These are phyloP conservation scores for Starmerella vaccinii DNA, from an alignment of 805 yeast species.

Conservation along the genomic window DNA sequence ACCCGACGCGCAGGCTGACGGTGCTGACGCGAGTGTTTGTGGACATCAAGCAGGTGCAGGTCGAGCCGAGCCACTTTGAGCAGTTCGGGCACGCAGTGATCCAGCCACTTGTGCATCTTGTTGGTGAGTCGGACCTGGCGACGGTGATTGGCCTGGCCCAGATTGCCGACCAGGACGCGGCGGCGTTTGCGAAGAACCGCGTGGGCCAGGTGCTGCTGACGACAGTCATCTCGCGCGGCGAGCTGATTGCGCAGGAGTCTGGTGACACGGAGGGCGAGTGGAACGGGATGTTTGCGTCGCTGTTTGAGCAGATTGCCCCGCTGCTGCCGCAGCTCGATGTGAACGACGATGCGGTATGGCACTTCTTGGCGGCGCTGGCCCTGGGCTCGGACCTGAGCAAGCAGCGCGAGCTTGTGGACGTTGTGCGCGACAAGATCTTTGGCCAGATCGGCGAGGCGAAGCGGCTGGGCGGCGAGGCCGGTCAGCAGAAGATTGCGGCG, in stretches of 20 bases:
- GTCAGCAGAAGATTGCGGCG: slow-evolving; percentile 57
- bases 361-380: slow-evolving; percentile 87
- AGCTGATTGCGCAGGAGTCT: slow-evolving; percentile 78
- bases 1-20: slow-evolving; percentile 64
- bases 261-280: slow-evolving; percentile 41
- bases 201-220: slow-evolving; percentile 81
- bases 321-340: slow-evolving; percentile 75
- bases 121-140: slow-evolving; percentile 68
- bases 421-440: slow-evolving; percentile 84
- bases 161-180: slow-evolving; percentile 58
- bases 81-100: slow-evolving; percentile 70
- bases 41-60: slow-evolving; percentile 67
- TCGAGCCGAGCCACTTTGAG: slow-evolving; percentile 35
- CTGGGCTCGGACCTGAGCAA: slow-evolving; percentile 79
- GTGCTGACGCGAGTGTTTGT: slow-evolving; percentile 68
- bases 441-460: slow-evolving; percentile 51
- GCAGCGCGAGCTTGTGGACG: slow-evolving; percentile 88
- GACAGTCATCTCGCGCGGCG: slow-evolving; percentile 84
- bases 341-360: slow-evolving; percentile 65
- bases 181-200: slow-evolving; percentile 46
- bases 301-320: slow-evolving; percentile 71
- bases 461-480: slow-evolving; percentile 41
- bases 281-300: slow-evolving; percentile 69
- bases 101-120: slow-evolving; percentile 71
- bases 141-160: slow-evolving; percentile 70